Conservation (phyloP, 768 basidiomycete species). For the Auriscalpium vulgare region DNA sequence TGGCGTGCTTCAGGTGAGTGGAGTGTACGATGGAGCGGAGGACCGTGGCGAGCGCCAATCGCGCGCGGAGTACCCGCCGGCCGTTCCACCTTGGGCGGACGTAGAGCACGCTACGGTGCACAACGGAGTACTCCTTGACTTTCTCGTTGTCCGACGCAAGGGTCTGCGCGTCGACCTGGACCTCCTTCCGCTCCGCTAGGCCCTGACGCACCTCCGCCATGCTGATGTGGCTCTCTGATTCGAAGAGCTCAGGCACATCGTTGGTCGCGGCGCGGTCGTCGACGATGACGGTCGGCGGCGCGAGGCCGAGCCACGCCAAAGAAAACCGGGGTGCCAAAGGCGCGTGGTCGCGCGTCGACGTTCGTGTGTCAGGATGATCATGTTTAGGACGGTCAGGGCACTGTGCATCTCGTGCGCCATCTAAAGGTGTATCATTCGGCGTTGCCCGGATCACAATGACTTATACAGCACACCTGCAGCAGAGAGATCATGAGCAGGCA, state of each 20-base stretch:
- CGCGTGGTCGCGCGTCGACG: conserved; percentile 8
- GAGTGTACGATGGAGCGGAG: conserved; percentile 29
- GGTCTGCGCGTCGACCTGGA: background rate
- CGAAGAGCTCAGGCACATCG: conserved; percentile 3
- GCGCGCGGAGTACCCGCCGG: conserved; percentile 18
- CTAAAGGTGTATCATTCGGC: conserved; percentile 17
- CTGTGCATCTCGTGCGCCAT: conserved; percentile 34
- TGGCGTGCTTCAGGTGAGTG: conserved; percentile 35
- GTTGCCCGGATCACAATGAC: background rate
- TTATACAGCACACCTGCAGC: conserved; percentile 28
- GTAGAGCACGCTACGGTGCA: conserved; percentile 19
- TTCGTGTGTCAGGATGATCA: conserved; percentile 1
- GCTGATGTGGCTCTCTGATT: conserved; percentile 4
- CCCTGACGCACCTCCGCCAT: conserved; percentile 10
- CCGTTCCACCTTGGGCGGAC: conserved; percentile 15
- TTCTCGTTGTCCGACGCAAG: background rate
- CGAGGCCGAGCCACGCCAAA: conserved; percentile 10
- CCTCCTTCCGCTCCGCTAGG: conserved; percentile 4
- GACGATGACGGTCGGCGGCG: conserved; percentile 6
- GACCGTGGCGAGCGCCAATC: conserved; percentile 27
- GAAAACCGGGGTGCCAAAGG: conserved; percentile 12
- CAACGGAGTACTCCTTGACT: background rate
- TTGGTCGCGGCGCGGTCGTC: conserved; percentile 3
- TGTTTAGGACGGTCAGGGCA: conserved; percentile 26
- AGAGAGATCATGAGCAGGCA: conserved; percentile 36